Conservation (phyloP, 176 grass and related monocot species). For the Musa schizocarpa region DNA sequence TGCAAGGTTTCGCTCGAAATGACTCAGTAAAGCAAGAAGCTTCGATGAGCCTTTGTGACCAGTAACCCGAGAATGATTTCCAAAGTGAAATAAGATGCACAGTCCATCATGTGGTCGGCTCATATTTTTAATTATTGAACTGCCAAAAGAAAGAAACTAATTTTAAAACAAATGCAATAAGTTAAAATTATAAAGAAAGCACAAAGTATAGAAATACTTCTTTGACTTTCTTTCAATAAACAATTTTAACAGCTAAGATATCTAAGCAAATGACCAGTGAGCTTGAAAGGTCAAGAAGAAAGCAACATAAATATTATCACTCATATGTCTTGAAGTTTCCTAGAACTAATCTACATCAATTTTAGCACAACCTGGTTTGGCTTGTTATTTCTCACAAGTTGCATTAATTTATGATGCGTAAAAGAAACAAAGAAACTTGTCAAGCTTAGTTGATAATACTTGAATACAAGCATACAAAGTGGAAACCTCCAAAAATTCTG, state of each 20-base stretch:
- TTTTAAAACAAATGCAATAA: background rate
- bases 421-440: background rate
- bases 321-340: background rate
- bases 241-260: background rate
- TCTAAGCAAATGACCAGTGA: background rate
- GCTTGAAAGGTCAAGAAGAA: background rate
- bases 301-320: background rate
- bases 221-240: background rate
- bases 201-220: background rate
- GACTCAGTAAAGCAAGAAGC: conserved; percentile 29
- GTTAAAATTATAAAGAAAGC: background rate
- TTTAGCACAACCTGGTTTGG: background rate
- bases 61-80: conserved; percentile 48
- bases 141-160: conserved; percentile 11
- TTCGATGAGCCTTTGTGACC: conserved; percentile 36
- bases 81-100: conserved; percentile 34
- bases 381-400: background rate
- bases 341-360: background rate
- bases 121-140: conserved; percentile 37
- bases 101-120: conserved; percentile 41
- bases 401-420: background rate
- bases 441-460: background rate
- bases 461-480: background rate
- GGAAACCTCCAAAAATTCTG: too few species aligned
- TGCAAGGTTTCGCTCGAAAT: conserved; percentile 48